Base-by-base conservation (phyloP, 176 grass and related monocot species). In the Raddia guianensis region DNA sequence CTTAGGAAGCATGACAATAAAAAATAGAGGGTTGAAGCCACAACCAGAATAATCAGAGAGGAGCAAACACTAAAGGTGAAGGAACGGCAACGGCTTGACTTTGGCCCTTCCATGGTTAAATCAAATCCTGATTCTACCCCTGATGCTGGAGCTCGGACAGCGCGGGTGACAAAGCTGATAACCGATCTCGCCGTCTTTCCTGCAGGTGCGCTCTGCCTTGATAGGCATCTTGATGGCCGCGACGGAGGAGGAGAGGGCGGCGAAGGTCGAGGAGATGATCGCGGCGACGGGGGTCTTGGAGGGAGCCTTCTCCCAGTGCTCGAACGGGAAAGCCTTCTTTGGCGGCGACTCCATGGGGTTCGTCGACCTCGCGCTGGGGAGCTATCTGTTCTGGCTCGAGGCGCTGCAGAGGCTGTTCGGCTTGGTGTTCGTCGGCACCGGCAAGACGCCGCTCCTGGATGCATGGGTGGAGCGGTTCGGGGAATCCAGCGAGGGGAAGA, bases 251-350 rank as follows among this genome's bases (percentile, higher is more conserved):
- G 57, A 20, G 44, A 74, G 70, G 40, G 51, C 50, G 6, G 68
- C 66, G 51, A 72, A 61, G 42, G 67, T 84, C 0, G 7, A 11
- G 1, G 57, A 85, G 27, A 80, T 67, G 33, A 12, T 75, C 5
- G 49, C 51, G 7, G 45, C n/a, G 42, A 5, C 85, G 10, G 66
- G 40, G 49, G 21, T 33, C 5, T 35, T 85, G 44, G 87, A 89
- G 15, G 57, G 44, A 37, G 81, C 81, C 10, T 76, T 89, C 18
- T 57, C 70, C 27, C 52, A 89, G 4, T 76, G 69, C 75, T 71
- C 72, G 0, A 2, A 43, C 11, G 81, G 87, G 15, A 84, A 85
- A 44, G 11, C 16, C 7, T 89, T 89, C 82, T 79, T 79, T 6
- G 49, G 48, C 49, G 77, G 76, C 33, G 76, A 79, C 76, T 15